phyloP scores from a whole-genome alignment of 148 eudicot genomes.

The Rhododendron kiyosumense region DNA sequence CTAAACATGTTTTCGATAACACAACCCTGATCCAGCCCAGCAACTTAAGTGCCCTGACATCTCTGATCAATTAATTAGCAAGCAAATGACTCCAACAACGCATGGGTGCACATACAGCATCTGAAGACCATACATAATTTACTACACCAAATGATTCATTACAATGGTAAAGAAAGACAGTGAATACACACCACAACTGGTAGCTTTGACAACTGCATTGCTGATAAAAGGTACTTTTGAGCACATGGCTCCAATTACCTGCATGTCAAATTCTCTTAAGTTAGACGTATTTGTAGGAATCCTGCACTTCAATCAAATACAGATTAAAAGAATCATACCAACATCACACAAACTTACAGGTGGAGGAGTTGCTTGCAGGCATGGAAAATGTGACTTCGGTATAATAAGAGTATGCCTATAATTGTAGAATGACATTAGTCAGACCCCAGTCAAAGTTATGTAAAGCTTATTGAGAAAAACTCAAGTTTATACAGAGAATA shows the following conservation, averaged over 20 bases:
- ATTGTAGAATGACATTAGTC: not conserved
- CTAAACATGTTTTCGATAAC: not conserved
- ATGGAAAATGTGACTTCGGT: conserved; percentile 76
- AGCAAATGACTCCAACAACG: not conserved
- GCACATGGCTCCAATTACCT: conserved; percentile 91
- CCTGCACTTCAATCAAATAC: not conserved
- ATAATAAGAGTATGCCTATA: conserved; percentile 82
- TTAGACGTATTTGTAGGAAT: conserved; percentile 6
- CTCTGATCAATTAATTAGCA: not conserved
- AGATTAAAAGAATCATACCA: not conserved
- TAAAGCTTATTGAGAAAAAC: not conserved
- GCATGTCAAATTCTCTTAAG: conserved; percentile 9
- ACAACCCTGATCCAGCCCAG: not conserved
- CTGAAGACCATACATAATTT: not conserved
- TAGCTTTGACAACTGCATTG: conserved; percentile 86
- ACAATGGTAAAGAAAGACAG: not conserved
- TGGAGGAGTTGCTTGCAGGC: conserved; percentile 85
- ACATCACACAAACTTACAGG: conserved; percentile 45
- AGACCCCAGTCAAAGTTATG: not conserved
- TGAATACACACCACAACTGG: conserved; percentile 67
- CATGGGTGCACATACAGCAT: not conserved
- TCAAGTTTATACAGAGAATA: not conserved
- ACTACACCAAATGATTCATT: not conserved
- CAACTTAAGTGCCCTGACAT: not conserved
- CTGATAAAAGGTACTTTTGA: conserved; percentile 88